Base-by-base conservation (phyloP, 306 rosid genomes). In the Pueraria montana region DNA sequence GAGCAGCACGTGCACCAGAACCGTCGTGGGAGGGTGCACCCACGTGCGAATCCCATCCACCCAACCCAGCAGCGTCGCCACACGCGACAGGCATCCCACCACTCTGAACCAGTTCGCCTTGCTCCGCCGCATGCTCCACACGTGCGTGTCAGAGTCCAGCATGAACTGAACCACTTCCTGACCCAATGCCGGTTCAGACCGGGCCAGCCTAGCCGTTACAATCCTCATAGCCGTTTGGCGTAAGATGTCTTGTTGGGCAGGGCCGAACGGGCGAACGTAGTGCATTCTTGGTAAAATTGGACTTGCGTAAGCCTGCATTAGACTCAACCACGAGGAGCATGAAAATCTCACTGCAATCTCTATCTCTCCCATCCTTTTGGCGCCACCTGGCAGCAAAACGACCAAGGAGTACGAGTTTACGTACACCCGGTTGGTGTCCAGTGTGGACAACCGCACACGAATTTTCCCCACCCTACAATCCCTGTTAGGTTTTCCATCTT, bases 241-340 rank as follows among this genome's bases (percentile, higher is more conserved):
- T 1, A 93, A 62, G 30, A 92, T 87, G 17, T 95, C 98, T 63
- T 95, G 99, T 62, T 93, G 98, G 43, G 92, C 91, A 0, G 97
- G 94, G 6, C 94, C 94, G 40, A 95, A 68, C 0, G 98, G 96
- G 8, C 86, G 86, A 13, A 95, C 87, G 23, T 93, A 95, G 58
- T 93, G 99, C 99, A 93, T 92, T 46, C 96, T 83, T 0, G 98
- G 99, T 27, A 95, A 87, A 72, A 91, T 90, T 59, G 99, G 98
- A 38, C 71, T 83, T 7, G 80, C 55, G 50, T 95, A 95, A 3
- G 98, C 97, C 64, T 93, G 98, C 59, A 93, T 84, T 6, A 93
- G 18, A 40, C 80, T 93, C n/a, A 93, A 36, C 99, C 98, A 95
- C 0, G 98, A 95, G 0, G 96, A 82, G 68, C 97, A 92, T 0